Percentiles rank a stretch among this genome's conserved stretches.
phyloP scores from a whole-genome alignment of 495 filamentous ascomycete genomes.

The Chaetomium cochliodes region DNA sequence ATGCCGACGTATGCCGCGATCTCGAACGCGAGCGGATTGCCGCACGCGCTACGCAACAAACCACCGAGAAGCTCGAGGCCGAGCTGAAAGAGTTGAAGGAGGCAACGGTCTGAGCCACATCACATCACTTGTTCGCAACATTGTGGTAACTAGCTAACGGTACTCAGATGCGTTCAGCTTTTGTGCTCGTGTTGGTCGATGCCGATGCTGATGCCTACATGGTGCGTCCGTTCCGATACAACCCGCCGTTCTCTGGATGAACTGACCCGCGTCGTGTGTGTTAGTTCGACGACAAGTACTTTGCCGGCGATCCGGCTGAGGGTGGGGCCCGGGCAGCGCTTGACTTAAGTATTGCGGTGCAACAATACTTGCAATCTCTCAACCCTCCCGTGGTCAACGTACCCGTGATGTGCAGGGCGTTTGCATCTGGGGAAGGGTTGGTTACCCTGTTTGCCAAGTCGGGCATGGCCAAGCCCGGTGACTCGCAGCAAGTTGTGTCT shows the following conservation, averaged over 20 bases:
- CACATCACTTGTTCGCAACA: background rate
- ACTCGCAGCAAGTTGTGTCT: constrained; percentile 19
- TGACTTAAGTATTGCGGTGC: constrained; percentile 35
- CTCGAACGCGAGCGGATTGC: constrained; percentile 29
- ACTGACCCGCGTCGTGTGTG: background rate
- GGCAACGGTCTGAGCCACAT: background rate
- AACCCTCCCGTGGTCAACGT: constrained; percentile 32
- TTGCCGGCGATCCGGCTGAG: constrained; percentile 30
- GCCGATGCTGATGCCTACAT: constrained; percentile 41
- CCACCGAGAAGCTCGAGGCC: constrained; percentile 18
- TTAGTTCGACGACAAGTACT: constrained; percentile 42
- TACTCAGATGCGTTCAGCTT: constrained; percentile 19
- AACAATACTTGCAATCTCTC: constrained; percentile 35
- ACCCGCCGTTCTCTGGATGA: background rate
- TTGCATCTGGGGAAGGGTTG: constrained; percentile 40
- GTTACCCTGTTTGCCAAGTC: constrained; percentile 33
- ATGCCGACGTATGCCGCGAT: constrained; percentile 20
- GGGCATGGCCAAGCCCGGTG: constrained; percentile 28
- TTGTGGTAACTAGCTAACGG: background rate
- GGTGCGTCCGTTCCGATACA: constrained; percentile 17
- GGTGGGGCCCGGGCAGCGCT: constrained; percentile 42
- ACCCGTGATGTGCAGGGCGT: constrained; percentile 41
- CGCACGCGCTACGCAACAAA: constrained; percentile 22
- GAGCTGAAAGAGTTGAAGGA: constrained; percentile 15
- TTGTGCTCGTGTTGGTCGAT: constrained; percentile 40